Percentiles rank a stretch among this genome's conserved stretches.
Conservation (phyloP, 2,329 filamentous ascomycete genomes). For the Neofusicoccum kwambonambiense region DNA sequence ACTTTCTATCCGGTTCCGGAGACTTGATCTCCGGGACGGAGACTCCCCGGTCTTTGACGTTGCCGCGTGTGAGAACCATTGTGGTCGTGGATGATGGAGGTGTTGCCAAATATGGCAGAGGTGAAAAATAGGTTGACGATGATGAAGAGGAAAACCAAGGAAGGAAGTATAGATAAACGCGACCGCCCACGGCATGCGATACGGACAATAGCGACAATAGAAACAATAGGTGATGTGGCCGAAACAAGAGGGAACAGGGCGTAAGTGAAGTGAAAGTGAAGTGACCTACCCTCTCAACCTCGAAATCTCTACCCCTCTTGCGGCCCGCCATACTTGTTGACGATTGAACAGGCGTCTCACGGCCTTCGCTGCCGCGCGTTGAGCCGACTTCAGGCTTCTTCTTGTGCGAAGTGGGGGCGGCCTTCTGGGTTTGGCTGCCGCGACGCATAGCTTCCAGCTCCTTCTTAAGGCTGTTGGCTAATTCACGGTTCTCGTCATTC, state of each 20-base stretch:
- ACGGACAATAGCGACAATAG: neutral
- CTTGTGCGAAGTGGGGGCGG: slow-evolving; percentile 48
- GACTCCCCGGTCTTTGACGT: neutral
- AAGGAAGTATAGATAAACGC: neutral
- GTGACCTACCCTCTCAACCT: slow-evolving; percentile 70
- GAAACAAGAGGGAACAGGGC: neutral
- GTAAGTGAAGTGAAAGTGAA: slow-evolving; percentile 11
- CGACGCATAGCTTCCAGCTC: slow-evolving; percentile 63
- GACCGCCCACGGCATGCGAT: neutral
- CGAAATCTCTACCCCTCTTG: slow-evolving; percentile 74
- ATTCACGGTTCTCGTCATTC: slow-evolving; percentile 90
- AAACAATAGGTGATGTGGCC: neutral
- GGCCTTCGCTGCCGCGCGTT: slow-evolving; percentile 74
- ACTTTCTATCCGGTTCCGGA: neutral
- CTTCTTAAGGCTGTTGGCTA: slow-evolving; percentile 71
- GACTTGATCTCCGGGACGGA: neutral
- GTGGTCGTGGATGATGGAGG: no score
- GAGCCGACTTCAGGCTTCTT: slow-evolving; percentile 57
- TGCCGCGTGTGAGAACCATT: neutral
- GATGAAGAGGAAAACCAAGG: neutral
- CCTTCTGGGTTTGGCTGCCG: slow-evolving; percentile 36
- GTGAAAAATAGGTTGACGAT: neutral
- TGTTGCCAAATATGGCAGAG: no score
- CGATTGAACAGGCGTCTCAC: slow-evolving; percentile 57
- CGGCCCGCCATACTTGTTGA: slow-evolving; percentile 64